A percentile compares a stretch with the other conserved stretches of the same genome.
Conservation (phyloP, 495 filamentous ascomycete species). For the Penicillium daleae region DNA sequence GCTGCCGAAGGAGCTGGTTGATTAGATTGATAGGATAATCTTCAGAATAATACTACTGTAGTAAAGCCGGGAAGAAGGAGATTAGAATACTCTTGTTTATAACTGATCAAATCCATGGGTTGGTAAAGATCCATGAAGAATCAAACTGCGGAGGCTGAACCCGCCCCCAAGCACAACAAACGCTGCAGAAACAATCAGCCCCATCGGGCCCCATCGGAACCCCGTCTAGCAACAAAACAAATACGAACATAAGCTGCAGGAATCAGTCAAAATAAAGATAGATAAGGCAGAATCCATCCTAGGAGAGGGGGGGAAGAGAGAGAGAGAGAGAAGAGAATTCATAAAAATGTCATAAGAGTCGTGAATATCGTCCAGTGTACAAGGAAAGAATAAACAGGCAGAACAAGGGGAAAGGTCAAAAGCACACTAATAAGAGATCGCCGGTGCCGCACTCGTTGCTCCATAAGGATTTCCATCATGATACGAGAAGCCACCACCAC, state of each 20-base stretch:
- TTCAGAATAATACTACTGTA: background rate
- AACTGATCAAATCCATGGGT: background rate
- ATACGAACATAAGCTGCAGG: background rate
- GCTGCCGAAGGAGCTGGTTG: background rate
- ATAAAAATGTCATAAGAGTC: background rate
- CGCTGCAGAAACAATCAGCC: background rate
- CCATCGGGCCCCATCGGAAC: slow-evolving; percentile 3
- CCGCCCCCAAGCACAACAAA: background rate
- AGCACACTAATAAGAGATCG: slow-evolving; percentile 16
- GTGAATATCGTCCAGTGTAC: background rate
- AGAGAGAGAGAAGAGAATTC: background rate
- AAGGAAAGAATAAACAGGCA: background rate
- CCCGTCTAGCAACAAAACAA: background rate
- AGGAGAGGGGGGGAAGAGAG: too few relatives aligned
- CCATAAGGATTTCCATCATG: slow-evolving; percentile 23
- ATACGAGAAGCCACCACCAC: slow-evolving; percentile 15
- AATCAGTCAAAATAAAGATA: background rate
- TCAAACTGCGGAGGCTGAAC: background rate
- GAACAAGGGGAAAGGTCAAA: background rate
- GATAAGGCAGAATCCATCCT: background rate
- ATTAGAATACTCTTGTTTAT: background rate
- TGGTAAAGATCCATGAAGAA: background rate
- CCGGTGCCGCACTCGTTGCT: slow-evolving; percentile 13
- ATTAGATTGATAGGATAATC: background rate
- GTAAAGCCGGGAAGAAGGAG: background rate